phyloP scores from a whole-genome alignment of 441 rosid genomes.

The Croton laevigatus region DNA sequence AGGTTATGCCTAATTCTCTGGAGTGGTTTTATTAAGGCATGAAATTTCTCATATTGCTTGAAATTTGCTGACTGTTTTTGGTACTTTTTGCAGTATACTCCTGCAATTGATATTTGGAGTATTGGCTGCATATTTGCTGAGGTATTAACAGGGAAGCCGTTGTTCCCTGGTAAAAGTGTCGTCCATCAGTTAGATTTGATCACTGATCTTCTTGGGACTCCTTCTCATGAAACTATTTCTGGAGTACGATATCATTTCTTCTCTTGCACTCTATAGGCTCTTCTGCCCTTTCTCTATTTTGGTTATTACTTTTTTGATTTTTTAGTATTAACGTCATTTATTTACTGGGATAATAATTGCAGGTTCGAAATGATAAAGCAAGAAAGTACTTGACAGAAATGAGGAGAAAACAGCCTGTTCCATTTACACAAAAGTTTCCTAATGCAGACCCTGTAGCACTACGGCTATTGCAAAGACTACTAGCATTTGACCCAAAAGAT shows the following conservation, averaged over 20 bases:
- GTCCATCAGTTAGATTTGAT: slow-evolving; percentile 95
- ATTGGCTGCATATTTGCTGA: slow-evolving; percentile 99
- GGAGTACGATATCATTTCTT: slow-evolving; percentile 49
- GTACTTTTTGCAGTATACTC: slow-evolving; percentile 76
- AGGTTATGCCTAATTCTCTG: slow-evolving; percentile 45
- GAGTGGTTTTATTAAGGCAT: slow-evolving; percentile 34
- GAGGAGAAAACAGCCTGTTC: slow-evolving; percentile 72
- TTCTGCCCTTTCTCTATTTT: not conserved
- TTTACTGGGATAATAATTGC: slow-evolving; percentile 14
- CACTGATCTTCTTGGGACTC: slow-evolving; percentile 96
- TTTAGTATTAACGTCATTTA: slow-evolving; percentile 1
- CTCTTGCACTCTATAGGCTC: not conserved
- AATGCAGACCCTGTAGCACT: slow-evolving; percentile 79
- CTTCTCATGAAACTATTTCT: slow-evolving; percentile 72
- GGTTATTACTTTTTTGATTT: slow-evolving; percentile 9
- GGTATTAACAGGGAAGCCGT: slow-evolving; percentile 90
- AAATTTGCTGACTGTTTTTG: slow-evolving; percentile 27
- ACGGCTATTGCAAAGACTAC: slow-evolving; percentile 64
- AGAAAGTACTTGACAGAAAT: slow-evolving; percentile 81
- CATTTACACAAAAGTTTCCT: slow-evolving; percentile 77
- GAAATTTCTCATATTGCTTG: slow-evolving; percentile 15
- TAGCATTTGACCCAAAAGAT: slow-evolving; percentile 98
- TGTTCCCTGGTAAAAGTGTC: slow-evolving; percentile 97
- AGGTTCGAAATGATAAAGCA: slow-evolving; percentile 98
- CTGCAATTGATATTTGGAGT: slow-evolving; percentile 99